phyloP scores from a whole-genome alignment of 495 filamentous ascomycete genomes.

The Aspergillus sclerotiicarbonarius region DNA sequence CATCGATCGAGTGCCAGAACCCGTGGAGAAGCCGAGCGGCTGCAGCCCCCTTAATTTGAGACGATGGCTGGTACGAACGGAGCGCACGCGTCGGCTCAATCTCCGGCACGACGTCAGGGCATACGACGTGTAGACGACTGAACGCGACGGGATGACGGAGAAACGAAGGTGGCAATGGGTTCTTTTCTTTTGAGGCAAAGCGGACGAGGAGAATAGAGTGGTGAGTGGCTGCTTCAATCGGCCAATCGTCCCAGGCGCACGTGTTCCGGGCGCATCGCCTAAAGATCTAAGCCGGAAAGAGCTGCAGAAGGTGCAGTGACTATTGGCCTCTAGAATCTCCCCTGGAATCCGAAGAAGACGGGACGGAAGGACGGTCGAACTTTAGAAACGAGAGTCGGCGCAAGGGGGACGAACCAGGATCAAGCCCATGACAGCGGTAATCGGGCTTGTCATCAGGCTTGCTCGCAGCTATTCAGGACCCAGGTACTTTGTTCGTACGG shows the following conservation, averaged over 20 bases:
- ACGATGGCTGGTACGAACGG: not conserved
- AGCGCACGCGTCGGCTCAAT: not conserved
- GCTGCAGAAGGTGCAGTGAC: not conserved
- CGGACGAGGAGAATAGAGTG: too few species aligned
- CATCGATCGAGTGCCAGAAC: constrained; percentile 17
- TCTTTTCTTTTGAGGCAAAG: too few species aligned
- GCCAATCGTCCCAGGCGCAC: not conserved
- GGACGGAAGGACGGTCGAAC: not conserved
- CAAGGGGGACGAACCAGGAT: not conserved
- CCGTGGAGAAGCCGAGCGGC: constrained; percentile 13
- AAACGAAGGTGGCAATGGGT: too few species aligned
- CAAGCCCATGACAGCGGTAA: not conserved
- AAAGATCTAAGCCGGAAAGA: not conserved
- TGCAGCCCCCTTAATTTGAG: not conserved
- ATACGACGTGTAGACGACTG: not conserved
- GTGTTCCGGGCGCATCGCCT: not conserved
- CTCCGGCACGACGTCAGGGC: not conserved
- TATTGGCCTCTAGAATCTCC: not conserved
- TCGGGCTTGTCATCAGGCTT: not conserved
- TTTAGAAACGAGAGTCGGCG: not conserved
- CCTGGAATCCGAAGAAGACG: constrained; percentile 1
- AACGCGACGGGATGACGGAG: too few species aligned
- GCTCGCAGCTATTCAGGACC: too few species aligned
- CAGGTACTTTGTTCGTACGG: too few species aligned
- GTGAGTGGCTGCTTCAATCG: too few species aligned